Base-by-base conservation (phyloP, 441 rosid genomes). In the Arabidopsis lyrata region DNA sequence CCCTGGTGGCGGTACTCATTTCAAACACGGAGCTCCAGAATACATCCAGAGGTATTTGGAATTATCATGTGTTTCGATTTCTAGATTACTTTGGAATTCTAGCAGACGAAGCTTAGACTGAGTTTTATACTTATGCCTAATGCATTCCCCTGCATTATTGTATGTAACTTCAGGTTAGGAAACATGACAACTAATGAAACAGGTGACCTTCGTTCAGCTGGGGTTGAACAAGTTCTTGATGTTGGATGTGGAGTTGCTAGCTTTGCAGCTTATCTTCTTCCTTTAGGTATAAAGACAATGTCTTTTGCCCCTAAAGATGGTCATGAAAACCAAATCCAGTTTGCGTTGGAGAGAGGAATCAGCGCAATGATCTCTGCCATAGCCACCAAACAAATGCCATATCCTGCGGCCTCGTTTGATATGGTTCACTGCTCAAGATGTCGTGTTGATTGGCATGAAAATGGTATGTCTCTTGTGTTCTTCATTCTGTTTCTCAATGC, bases 211-310 rank as follows among this genome's bases (percentile, higher is more conserved):
- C 89, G 80, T 56, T 89, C 97, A 75, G 97, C 90, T 14, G 99
- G 99, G 54, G 92, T 95, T 47, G 86, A 90, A 61, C 81, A 87
- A 78, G 95, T 81, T 59, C 65, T 95, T 79, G 99, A 95, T 72
- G 92, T 88, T 63, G 98, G 99, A 76, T 95, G 99, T 72, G 98
- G 99, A 45, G 98, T 93, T 70, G 98, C 98, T 70, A 95, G 99
- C 84, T 95, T 95, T 81, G 98, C 97, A 49, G 99, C 99, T 47
- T 95, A 93, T 78, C 85, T 93, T 81, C 75, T 95, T 6, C 83
- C 92, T 41, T 83, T 86, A 45, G 84, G 92, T 78, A 95, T 87
- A 32, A 0, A 80, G 67, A 88, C 96, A 13, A 71, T 91, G 96
- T 93, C 98, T 2, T 16, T 95, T 55, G 98, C 99, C 42, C 99